phyloP scores from a whole-genome alignment of 208 protist species.

The Acanthamoeba culbertsoni region DNA sequence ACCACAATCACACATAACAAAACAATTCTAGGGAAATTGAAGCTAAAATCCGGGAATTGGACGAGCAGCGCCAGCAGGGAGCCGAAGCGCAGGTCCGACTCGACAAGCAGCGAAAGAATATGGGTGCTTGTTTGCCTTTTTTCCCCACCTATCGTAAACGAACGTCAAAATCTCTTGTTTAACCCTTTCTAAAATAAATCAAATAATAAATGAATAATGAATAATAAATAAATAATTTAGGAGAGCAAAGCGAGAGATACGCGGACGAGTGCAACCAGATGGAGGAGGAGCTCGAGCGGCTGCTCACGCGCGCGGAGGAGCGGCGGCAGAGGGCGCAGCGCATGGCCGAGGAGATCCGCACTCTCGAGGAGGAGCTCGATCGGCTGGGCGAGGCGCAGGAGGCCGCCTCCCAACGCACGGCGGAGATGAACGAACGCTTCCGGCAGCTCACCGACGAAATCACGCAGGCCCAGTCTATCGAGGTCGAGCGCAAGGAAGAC shows the following conservation, averaged over 20 bases:
- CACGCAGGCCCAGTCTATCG: neutral
- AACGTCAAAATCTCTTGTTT: neutral
- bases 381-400: constrained; percentile 25
- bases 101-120: neutral
- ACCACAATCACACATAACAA: no score
- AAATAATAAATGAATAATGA: no score
- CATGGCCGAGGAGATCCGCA: neutral
- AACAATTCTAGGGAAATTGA: neutral
- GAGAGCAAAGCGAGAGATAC: neutral
- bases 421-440: neutral
- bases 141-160: neutral
- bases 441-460: constrained; percentile 29
- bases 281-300: constrained; percentile 59
- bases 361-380: neutral
- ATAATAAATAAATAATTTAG: neutral
- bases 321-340: neutral
- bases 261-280: neutral
- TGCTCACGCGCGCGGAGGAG: constrained; percentile 59
- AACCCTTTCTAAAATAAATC: no score
- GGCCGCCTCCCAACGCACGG: neutral
- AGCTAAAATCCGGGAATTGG: neutral
- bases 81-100: neutral
- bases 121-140: neutral
- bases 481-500: neutral
- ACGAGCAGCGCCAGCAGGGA: neutral